Evolutionary conservation across 805 yeast species (phyloP).

Genomic region (Yamadazyma tumulicola): DNA sequence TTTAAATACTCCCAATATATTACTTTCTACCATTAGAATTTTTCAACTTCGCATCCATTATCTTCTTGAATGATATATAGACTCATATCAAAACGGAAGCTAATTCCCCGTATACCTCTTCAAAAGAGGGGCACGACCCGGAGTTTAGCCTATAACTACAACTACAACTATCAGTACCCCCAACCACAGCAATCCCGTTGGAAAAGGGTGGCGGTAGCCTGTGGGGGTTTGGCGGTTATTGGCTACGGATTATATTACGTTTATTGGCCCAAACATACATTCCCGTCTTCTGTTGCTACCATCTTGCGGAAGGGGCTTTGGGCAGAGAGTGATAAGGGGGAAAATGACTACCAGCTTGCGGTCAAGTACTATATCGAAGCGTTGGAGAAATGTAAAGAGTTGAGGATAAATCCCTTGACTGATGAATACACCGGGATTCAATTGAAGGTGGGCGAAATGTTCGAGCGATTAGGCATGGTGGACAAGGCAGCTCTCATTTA

Average conservation of each 20-base stretch:
- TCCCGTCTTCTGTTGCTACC: constrained; percentile 67
- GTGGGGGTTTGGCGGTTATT: constrained; percentile 3
- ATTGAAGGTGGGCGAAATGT: constrained; percentile 83
- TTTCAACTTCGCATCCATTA: too few relatives aligned
- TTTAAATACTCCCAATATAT: constrained; percentile 9
- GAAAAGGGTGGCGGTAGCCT: constrained; percentile 10
- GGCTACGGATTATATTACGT: constrained; percentile 29
- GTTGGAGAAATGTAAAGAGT: constrained; percentile 54
- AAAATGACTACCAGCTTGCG: constrained; percentile 63
- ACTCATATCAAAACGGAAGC: too few relatives aligned
- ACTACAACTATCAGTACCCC: constrained; percentile 10
- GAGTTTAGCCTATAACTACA: constrained; percentile 5
- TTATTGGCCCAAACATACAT: constrained; percentile 67
- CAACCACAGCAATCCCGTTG: constrained; percentile 1
- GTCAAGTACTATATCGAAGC: constrained; percentile 73
- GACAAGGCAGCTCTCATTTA: constrained; percentile 68
- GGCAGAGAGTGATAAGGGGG: constrained; percentile 74
- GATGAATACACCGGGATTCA: constrained; percentile 92
- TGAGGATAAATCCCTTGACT: constrained; percentile 52
- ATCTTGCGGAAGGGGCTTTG: constrained; percentile 71
- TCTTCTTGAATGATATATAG: too few relatives aligned
- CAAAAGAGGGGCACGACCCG: neutral
- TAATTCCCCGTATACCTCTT: too few relatives aligned
- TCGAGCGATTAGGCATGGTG: constrained; percentile 59
- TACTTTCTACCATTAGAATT: constrained; percentile 16